Evolutionary conservation across 768 basidiomycete species (phyloP).

Genomic region (Leccinellum luteum): DNA sequence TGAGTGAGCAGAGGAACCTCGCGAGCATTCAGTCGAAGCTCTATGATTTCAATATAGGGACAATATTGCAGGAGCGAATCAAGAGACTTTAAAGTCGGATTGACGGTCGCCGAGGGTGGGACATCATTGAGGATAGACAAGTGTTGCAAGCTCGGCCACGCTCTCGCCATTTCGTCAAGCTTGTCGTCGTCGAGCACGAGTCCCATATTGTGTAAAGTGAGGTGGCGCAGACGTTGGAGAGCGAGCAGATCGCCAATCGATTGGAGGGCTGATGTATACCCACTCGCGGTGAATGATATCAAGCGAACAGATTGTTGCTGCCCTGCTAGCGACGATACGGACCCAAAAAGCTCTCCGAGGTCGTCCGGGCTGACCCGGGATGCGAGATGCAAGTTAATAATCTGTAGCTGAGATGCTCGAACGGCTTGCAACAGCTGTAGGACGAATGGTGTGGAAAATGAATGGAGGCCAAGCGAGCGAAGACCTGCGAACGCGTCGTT

Average conservation of each 20-base stretch:
- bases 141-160: constrained; percentile 20
- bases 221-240: constrained; percentile 11
- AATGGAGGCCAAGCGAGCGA: constrained; percentile 12
- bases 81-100: constrained; percentile 12
- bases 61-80: constrained; percentile 11
- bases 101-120: constrained; percentile 2
- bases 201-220: constrained; percentile 11
- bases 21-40: constrained; percentile 19
- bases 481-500: constrained; percentile 5
- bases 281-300: constrained; percentile 8
- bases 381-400: constrained; percentile 17
- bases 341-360: constrained; percentile 5
- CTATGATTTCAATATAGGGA: constrained; percentile 15
- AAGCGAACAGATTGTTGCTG: constrained; percentile 5
- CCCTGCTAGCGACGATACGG: constrained; percentile 5
- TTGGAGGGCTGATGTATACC: constrained; percentile 12
- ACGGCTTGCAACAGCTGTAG: constrained; percentile 7
- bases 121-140: constrained; percentile 15
- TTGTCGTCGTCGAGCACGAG: constrained; percentile 12
- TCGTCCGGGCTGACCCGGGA: constrained; percentile 8
- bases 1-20: constrained; percentile 7
- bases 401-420: constrained; percentile 8
- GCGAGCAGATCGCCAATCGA: constrained; percentile 9
- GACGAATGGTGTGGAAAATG: constrained; percentile 10
- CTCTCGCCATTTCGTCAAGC: constrained; percentile 15